Conservation (phyloP, 1,284 basidiomycete genomes). For the Fomitopsis palustris region DNA sequence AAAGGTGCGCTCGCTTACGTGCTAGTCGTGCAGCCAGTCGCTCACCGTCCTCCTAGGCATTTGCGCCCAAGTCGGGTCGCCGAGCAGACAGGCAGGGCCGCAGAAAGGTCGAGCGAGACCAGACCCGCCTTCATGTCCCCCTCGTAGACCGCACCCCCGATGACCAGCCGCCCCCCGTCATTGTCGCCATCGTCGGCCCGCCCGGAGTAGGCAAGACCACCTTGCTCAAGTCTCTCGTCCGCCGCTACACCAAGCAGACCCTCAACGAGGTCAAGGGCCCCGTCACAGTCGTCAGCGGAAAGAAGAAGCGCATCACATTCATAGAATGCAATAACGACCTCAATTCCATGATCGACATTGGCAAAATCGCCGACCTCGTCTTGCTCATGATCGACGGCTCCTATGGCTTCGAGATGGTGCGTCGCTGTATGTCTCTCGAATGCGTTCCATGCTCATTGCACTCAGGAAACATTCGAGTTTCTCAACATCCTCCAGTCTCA, state of each 20-base stretch:
- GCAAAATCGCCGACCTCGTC: slow-evolving; percentile 94
- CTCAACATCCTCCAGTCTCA: slow-evolving; percentile 96
- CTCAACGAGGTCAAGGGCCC: slow-evolving; percentile 90
- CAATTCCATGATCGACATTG: slow-evolving; percentile 97
- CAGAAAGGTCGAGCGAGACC: slow-evolving; percentile 90
- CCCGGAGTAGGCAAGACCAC: slow-evolving; percentile 98
- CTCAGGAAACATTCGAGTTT: slow-evolving; percentile 97
- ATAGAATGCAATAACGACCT: slow-evolving; percentile 98
- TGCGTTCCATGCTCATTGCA: slow-evolving; percentile 3
- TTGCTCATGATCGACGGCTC: slow-evolving; percentile 97
- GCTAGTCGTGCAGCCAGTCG: too few species aligned
- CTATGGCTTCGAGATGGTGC: slow-evolving; percentile 98
- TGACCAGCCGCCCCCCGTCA: slow-evolving; percentile 89
- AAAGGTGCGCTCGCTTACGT: slow-evolving; percentile 80
- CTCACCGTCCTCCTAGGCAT: slow-evolving; percentile 57
- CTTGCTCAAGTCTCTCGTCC: slow-evolving; percentile 87
- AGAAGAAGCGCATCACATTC: slow-evolving; percentile 91
- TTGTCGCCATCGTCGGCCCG: slow-evolving; percentile 96
- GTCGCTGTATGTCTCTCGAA: slow-evolving; percentile 17
- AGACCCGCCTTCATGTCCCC: slow-evolving; percentile 94
- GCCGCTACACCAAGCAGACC: slow-evolving; percentile 94
- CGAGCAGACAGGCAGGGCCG: slow-evolving; percentile 87
- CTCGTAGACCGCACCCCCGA: slow-evolving; percentile 93
- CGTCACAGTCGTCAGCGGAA: slow-evolving; percentile 93
- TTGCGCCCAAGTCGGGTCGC: slow-evolving; percentile 89